Evolutionary conservation across 371 early-diverging fungal species (phyloP).

Genomic region (Zopfochytrium polystomum): DNA sequence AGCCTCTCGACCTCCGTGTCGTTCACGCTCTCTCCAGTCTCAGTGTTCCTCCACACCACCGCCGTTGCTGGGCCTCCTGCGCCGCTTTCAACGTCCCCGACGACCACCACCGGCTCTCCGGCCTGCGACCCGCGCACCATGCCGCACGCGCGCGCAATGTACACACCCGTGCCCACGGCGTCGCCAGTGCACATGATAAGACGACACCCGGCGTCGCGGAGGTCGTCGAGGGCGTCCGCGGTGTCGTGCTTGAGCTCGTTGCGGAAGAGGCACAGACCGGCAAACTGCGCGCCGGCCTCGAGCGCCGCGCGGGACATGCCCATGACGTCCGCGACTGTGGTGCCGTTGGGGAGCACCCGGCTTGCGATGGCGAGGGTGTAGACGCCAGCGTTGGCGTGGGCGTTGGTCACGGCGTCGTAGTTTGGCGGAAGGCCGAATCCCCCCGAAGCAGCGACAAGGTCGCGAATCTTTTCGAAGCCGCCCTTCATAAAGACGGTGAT

Average conservation of each 20-base stretch:
- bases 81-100: slow-evolving; percentile 28
- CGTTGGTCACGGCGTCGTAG: slow-evolving; percentile 55
- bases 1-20: slow-evolving; percentile 20
- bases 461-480: slow-evolving; percentile 64
- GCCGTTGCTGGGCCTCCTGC: slow-evolving; percentile 16
- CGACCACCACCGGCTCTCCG: slow-evolving; percentile 27
- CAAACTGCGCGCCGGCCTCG: slow-evolving; percentile 47
- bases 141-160: slow-evolving; percentile 74
- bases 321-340: slow-evolving; percentile 34
- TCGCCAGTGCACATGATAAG: slow-evolving; percentile 92
- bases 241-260: slow-evolving; percentile 80
- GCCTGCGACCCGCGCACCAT: slow-evolving; percentile 53
- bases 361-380: slow-evolving; percentile 75
- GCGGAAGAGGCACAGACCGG: slow-evolving; percentile 75
- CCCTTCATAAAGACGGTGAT: slow-evolving; percentile 70
- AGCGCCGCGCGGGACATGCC: slow-evolving; percentile 55
- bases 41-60: slow-evolving; percentile 53
- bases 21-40: slow-evolving; percentile 36
- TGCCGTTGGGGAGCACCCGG: slow-evolving; percentile 42
- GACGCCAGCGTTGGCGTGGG: slow-evolving; percentile 65
- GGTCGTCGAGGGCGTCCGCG: slow-evolving; percentile 58
- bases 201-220: slow-evolving; percentile 72
- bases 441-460: slow-evolving; percentile 46
- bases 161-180: slow-evolving; percentile 80
- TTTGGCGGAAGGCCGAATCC: slow-evolving; percentile 65